Evolutionary conservation across 352 stramenopile species (phyloP).

Genomic region (Salisapilia sapeloensis): DNA sequence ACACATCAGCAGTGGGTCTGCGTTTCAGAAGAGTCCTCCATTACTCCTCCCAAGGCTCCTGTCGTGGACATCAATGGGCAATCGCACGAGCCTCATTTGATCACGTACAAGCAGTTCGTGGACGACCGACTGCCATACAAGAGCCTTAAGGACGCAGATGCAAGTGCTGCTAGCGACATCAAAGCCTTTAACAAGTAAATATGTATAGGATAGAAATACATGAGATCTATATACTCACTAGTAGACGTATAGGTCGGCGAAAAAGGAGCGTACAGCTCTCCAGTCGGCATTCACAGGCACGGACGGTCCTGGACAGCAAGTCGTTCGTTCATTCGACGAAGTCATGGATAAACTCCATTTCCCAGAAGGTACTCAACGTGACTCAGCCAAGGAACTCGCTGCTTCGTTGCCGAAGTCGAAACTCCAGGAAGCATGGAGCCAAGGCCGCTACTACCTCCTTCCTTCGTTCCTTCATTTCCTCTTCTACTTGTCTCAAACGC

Average conservation of each 20-base stretch:
- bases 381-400: constrained; percentile 25
- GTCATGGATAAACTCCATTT: constrained; percentile 72
- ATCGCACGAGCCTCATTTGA: constrained; percentile 5
- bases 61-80: neutral
- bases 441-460: constrained; percentile 67
- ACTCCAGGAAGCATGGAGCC: constrained; percentile 47
- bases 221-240: neutral
- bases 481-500: constrained; percentile 16
- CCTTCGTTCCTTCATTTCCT: constrained; percentile 68
- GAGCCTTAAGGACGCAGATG: constrained; percentile 11
- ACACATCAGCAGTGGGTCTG: constrained; percentile 48
- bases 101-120: constrained; percentile 78
- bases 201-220: too few relatives aligned
- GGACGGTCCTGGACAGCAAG: constrained; percentile 16
- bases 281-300: constrained; percentile 58
- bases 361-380: constrained; percentile 16
- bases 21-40: constrained; percentile 30
- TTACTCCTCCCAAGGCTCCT: constrained; percentile 11
- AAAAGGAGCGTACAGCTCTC: constrained; percentile 60
- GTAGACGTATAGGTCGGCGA: constrained; percentile 14
- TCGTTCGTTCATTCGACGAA: constrained; percentile 32
- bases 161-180: constrained; percentile 22
- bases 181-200: constrained; percentile 64
- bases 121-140: constrained; percentile 54
- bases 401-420: constrained; percentile 18